A percentile compares a stretch with the other conserved stretches of the same genome.
Conservation (phyloP, 345 rosid species). For the Lumnitzera racemosa region DNA sequence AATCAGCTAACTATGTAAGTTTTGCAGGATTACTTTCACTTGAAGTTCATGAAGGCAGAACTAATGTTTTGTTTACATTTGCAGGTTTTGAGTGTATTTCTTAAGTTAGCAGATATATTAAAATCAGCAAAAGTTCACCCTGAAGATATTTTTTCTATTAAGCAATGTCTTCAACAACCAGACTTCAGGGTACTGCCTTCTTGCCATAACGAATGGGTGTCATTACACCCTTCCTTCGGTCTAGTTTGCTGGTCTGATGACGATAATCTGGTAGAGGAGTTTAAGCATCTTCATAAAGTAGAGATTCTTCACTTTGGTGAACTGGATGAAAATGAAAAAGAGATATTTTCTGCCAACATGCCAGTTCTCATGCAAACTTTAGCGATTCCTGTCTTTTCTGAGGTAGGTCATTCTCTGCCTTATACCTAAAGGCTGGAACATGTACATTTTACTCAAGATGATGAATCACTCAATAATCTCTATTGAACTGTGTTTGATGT, state of each 20-base stretch:
- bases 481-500: no score
- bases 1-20: constrained; percentile 67
- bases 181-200: constrained; percentile 77
- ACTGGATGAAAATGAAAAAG: constrained; percentile 36
- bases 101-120: constrained; percentile 63
- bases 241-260: constrained; percentile 84
- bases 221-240: constrained; percentile 74
- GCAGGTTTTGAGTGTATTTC: constrained; percentile 71
- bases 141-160: constrained; percentile 45
- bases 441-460: no score
- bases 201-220: constrained; percentile 65
- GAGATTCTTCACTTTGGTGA: constrained; percentile 61
- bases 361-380: constrained; percentile 50
- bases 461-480: no score
- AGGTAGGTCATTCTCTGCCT: constrained; percentile 28
- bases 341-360: constrained; percentile 41
- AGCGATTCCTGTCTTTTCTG: constrained; percentile 79
- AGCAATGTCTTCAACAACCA: constrained; percentile 43
- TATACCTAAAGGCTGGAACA: neutral
- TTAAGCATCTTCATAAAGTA: constrained; percentile 45
- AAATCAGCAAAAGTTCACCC: constrained; percentile 43
- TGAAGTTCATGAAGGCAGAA: constrained; percentile 3
- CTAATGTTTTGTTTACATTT: constrained; percentile 12
- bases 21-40: constrained; percentile 6
- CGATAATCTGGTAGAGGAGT: constrained; percentile 51